These are phyloP conservation scores for Fistulinella cinereoalba DNA, from an alignment of 1,284 basidiomycete species.

Conservation along the genomic window DNA sequence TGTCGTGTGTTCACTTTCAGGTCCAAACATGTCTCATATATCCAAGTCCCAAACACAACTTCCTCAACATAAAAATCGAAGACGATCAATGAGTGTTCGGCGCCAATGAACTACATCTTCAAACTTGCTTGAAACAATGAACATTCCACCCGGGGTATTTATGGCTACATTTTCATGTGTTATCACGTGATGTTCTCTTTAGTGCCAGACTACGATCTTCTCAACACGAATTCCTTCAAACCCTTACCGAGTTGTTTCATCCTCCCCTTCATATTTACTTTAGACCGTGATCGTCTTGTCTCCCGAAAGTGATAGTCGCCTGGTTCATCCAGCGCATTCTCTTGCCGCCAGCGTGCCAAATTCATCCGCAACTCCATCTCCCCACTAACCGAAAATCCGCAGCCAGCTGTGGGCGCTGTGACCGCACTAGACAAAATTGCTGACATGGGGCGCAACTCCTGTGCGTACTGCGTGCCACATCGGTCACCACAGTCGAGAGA, in stretches of 20 bases:
- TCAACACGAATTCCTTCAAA: constrained; percentile 41
- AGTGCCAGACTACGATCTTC: constrained; percentile 16
- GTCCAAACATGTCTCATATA: too few relatives aligned
- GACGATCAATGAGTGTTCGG: too few relatives aligned
- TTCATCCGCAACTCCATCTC: constrained; percentile 58
- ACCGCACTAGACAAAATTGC: constrained; percentile 26
- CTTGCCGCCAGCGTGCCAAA: constrained; percentile 43
- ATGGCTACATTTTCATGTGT: constrained; percentile 7
- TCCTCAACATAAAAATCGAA: too few relatives aligned
- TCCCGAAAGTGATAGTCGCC: constrained; percentile 33
- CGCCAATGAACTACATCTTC: too few relatives aligned
- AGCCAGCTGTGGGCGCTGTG: constrained; percentile 16
- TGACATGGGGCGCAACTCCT: constrained; percentile 34
- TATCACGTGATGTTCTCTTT: constrained; percentile 17
- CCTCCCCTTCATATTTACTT: constrained; percentile 29
- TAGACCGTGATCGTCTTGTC: constrained; percentile 21
- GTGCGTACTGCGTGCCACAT: constrained; percentile 15
- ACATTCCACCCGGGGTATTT: too few relatives aligned
- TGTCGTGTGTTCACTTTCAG: too few relatives aligned
- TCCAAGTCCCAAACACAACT: too few relatives aligned
- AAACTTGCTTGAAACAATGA: constrained; percentile 1
- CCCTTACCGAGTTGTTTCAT: constrained; percentile 45
- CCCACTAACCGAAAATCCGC: constrained; percentile 56
- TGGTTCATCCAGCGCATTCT: constrained; percentile 26
- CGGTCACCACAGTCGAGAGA: constrained; percentile 34